Conservation (phyloP, 805 yeast species). For the Wickerhamiella dianesei region DNA sequence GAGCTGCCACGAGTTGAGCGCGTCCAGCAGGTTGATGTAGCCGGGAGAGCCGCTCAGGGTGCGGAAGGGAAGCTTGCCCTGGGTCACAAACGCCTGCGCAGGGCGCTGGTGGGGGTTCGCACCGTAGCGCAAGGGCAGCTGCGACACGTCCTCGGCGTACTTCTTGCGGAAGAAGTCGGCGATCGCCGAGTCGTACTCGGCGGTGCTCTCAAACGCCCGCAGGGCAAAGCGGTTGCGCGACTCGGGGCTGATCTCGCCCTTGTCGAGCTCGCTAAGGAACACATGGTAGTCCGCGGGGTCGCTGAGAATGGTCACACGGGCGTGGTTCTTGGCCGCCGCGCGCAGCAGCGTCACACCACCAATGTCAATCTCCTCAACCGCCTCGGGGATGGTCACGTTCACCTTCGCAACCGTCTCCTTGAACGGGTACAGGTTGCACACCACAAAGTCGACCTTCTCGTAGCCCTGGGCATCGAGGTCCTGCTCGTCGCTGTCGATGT, state of each 20-base stretch:
- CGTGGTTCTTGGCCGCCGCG: conserved; percentile 98
- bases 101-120: conserved; percentile 99
- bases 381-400: conserved; percentile 91
- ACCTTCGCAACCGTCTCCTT: conserved; percentile 93
- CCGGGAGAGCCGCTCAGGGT: conserved; percentile 94
- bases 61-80: conserved; percentile 85
- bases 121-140: conserved; percentile 92
- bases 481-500: conserved; percentile 77
- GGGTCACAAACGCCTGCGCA: conserved; percentile 85
- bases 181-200: conserved; percentile 91
- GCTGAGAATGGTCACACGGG: conserved; percentile 87
- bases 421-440: conserved; percentile 96
- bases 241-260: conserved; percentile 57
- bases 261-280: conserved; percentile 66
- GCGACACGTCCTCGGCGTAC: conserved; percentile 79
- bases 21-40: conserved; percentile 91
- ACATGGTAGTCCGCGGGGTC: conserved; percentile 89
- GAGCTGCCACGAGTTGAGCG: conserved; percentile 96
- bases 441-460: conserved; percentile 92
- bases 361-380: conserved; percentile 96
- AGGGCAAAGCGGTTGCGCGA: conserved; percentile 76
- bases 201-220: conserved; percentile 97
- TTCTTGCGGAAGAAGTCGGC: conserved; percentile 96
- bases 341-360: conserved; percentile 95
- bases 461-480: conserved; percentile 83